A percentile compares a stretch with the other conserved stretches of the same genome.
Conservation (phyloP, 371 early-diverging fungal genomes). For the Hamiltosporidium tvaerminnensis region DNA sequence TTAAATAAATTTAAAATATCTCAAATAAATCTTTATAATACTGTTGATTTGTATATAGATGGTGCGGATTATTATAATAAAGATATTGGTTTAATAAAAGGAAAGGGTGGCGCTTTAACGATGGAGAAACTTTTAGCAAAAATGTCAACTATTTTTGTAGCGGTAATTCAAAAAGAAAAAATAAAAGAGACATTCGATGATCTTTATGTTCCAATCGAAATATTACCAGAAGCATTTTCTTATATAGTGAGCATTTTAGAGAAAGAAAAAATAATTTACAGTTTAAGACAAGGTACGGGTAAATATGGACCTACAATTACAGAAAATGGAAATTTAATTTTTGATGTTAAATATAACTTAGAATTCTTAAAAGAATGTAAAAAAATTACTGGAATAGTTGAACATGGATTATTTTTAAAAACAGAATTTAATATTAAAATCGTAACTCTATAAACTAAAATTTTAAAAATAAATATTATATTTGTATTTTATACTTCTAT, state of each 20-base stretch:
- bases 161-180: constrained; percentile 37
- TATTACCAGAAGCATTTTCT: constrained; percentile 21
- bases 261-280: constrained; percentile 7
- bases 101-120: constrained; percentile 42
- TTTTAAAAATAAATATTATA: too few species aligned
- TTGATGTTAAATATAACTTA: constrained; percentile 35
- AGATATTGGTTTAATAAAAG: constrained; percentile 37
- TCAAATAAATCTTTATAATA: not conserved
- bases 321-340: constrained; percentile 39
- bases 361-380: constrained; percentile 23
- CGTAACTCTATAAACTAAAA: too few species aligned
- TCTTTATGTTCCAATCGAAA: constrained; percentile 45
- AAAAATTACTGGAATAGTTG: constrained; percentile 42
- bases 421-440: not conserved
- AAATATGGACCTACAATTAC: constrained; percentile 31
- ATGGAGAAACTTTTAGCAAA: constrained; percentile 35
- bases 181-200: constrained; percentile 23
- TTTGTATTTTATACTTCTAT: too few species aligned
- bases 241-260: constrained; percentile 7
- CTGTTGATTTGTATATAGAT: constrained; percentile 39
- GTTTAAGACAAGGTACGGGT: not conserved
- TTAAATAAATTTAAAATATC: too few species aligned
- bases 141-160: constrained; percentile 25
- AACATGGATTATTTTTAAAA: constrained; percentile 40
- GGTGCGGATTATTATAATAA: constrained; percentile 44